Percentiles rank a stretch among this genome's conserved stretches.
Conservation (phyloP, 768 basidiomycete genomes). For the Russula earlei region DNA sequence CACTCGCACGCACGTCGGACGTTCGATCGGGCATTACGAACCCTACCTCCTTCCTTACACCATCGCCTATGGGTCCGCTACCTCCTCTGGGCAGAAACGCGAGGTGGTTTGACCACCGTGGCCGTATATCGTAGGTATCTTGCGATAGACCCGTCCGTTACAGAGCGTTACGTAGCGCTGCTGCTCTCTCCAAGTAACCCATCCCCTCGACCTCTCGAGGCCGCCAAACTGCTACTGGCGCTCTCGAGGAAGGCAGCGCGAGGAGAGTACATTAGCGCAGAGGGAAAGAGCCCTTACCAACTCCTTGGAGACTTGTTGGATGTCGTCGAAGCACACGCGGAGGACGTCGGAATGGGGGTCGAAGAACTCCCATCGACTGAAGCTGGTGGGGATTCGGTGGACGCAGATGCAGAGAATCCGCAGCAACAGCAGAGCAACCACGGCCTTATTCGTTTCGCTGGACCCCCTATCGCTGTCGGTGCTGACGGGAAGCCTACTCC, state of each 20-base stretch:
- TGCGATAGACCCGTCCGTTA: conserved; percentile 66
- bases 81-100: conserved; percentile 81
- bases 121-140: conserved; percentile 86
- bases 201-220: conserved; percentile 74
- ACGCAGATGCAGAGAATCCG: conserved; percentile 39
- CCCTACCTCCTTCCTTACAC: conserved; percentile 88
- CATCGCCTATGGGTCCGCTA: conserved; percentile 88
- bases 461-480: conserved; percentile 47
- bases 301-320: conserved; percentile 88
- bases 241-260: conserved; percentile 76
- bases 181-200: conserved; percentile 53
- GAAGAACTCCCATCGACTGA: conserved; percentile 35
- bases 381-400: conserved; percentile 45
- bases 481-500: conserved; percentile 41
- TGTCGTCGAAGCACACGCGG: conserved; percentile 80
- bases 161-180: conserved; percentile 66
- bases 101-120: conserved; percentile 70
- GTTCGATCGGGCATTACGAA: conserved; percentile 89
- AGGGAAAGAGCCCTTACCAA: conserved; percentile 94
- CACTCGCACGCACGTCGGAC: conserved; percentile 89
- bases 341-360: conserved; percentile 85
- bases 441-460: conserved; percentile 59
- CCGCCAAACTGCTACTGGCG: conserved; percentile 80
- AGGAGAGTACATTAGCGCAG: conserved; percentile 78
- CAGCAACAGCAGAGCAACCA: neutral